Evolutionary conservation across 371 early-diverging fungal genomes (phyloP).

Genomic region (Syncephalastrum contaminatum): DNA sequence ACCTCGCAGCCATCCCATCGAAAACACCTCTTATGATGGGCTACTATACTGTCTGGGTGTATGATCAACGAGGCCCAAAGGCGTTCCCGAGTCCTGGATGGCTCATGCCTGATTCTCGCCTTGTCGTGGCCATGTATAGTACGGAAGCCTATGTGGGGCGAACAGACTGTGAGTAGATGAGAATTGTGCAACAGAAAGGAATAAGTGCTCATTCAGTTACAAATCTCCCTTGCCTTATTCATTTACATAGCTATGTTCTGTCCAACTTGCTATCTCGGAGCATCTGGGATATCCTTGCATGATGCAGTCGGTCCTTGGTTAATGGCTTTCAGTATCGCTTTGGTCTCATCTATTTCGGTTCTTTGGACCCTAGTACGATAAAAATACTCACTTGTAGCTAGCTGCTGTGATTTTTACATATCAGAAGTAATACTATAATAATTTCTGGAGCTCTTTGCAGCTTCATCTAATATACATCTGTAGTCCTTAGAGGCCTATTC

Average conservation of each 20-base stretch:
- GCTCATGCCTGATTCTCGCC: conserved; percentile 44
- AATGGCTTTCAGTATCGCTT: conserved; percentile 28
- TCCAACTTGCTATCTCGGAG: conserved; percentile 42
- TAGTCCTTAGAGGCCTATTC: too few species aligned
- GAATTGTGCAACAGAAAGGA: background rate
- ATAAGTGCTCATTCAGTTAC: conserved; percentile 1
- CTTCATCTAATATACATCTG: too few species aligned
- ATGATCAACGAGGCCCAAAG: conserved; percentile 48
- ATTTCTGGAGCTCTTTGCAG: too few species aligned
- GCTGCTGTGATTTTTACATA: too few species aligned
- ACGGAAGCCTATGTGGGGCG: conserved; percentile 45
- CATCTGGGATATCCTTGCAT: conserved; percentile 21
- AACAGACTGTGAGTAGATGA: conserved; percentile 47
- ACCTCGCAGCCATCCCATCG: conserved; percentile 30
- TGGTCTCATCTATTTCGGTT: conserved; percentile 18
- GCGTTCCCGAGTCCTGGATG: conserved; percentile 47
- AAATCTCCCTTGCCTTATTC: too few species aligned
- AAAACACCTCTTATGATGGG: conserved; percentile 45
- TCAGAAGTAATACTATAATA: too few species aligned
- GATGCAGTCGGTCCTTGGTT: conserved; percentile 27
- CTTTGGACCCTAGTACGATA: background rate
- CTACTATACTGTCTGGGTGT: conserved; percentile 44
- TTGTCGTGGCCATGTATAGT: conserved; percentile 46
- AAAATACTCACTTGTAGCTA: too few species aligned
- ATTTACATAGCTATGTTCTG: conserved; percentile 42